A percentile compares a stretch with the other conserved stretches of the same genome.
Evolutionary conservation across 2,329 filamentous ascomycete genomes (phyloP).

Genomic region (Cladosporium austrohemisphaericum): DNA sequence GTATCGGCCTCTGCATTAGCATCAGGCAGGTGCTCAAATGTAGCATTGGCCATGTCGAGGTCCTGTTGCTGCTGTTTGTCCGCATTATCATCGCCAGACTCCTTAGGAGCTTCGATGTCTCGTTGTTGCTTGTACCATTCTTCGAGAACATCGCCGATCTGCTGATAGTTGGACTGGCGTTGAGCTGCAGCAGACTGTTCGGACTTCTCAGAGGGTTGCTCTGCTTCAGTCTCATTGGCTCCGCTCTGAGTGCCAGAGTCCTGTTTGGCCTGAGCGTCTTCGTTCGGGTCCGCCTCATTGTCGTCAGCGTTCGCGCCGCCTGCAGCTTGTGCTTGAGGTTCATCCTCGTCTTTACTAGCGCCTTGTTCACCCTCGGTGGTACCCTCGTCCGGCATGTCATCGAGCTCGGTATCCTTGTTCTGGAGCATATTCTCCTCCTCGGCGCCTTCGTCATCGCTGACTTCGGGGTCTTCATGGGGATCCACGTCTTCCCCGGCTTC

Average conservation of each 20-base stretch:
- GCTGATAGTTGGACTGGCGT: constrained; percentile 61
- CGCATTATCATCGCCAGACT: constrained; percentile 46
- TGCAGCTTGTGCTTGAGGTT: constrained; percentile 32
- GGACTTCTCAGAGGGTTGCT: constrained; percentile 20
- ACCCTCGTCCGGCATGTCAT: constrained; percentile 21
- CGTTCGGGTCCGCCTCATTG: constrained; percentile 11
- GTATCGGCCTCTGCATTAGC: constrained; percentile 79
- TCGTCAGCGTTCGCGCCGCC: constrained; percentile 43
- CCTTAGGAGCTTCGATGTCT: constrained; percentile 66
- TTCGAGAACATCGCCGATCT: constrained; percentile 87
- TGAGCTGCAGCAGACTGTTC: constrained; percentile 25
- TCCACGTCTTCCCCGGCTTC: constrained; percentile 43
- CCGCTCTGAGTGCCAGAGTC: constrained; percentile 21
- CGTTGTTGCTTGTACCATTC: constrained; percentile 86
- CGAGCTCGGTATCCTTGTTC: constrained; percentile 20
- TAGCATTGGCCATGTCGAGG: constrained; percentile 70
- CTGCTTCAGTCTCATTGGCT: constrained; percentile 19
- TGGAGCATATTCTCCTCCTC: constrained; percentile 20
- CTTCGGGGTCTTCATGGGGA: constrained; percentile 10
- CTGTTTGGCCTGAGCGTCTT: constrained; percentile 19
- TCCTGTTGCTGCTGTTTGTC: constrained; percentile 52
- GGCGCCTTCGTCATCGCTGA: constrained; percentile 16
- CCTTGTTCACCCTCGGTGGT: constrained; percentile 21
- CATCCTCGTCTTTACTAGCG: constrained; percentile 62
- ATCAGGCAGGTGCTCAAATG: constrained; percentile 89